phyloP scores from a whole-genome alignment of 805 yeast genomes.

The Metschnikowia shivogae region DNA sequence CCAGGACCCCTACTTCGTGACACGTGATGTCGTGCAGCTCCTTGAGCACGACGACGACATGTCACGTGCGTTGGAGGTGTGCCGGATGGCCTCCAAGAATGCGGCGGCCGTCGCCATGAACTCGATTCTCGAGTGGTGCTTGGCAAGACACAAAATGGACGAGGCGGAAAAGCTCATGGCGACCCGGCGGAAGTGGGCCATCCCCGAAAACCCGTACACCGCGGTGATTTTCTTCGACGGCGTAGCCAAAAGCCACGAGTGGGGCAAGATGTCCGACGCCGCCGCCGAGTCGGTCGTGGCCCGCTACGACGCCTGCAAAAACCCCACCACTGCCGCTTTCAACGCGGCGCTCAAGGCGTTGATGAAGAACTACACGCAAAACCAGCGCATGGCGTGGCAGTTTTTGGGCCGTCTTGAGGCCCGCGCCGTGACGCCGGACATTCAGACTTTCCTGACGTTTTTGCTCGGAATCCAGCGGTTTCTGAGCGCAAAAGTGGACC shows the following conservation, averaged over 20 bases:
- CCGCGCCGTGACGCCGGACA: slow-evolving; percentile 24
- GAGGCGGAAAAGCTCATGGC: slow-evolving; percentile 49
- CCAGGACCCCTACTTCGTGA: slow-evolving; percentile 54
- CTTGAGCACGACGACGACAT: slow-evolving; percentile 44
- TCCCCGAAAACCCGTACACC: slow-evolving; percentile 47
- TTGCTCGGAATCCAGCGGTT: slow-evolving; percentile 30
- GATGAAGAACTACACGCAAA: slow-evolving; percentile 29
- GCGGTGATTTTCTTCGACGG: slow-evolving; percentile 35
- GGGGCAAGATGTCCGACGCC: slow-evolving; percentile 28
- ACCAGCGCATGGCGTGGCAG: slow-evolving; percentile 35
- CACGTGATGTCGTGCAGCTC: slow-evolving; percentile 49
- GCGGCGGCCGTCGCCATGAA: slow-evolving; percentile 63
- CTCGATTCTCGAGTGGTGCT: slow-evolving; percentile 48
- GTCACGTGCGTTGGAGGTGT: slow-evolving; percentile 51
- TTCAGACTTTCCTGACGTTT: slow-evolving; percentile 37
- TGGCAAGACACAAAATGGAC: slow-evolving; percentile 39
- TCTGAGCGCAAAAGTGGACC: slow-evolving; percentile 15
- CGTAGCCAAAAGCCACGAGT: slow-evolving; percentile 26
- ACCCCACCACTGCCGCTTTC: slow-evolving; percentile 24
- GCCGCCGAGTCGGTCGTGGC: slow-evolving; percentile 20
- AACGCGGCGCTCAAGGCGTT: slow-evolving; percentile 36
- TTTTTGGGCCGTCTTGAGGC: slow-evolving; percentile 28
- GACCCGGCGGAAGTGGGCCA: slow-evolving; percentile 60
- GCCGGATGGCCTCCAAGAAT: slow-evolving; percentile 40
- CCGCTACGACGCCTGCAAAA: slow-evolving; percentile 17